phyloP scores from a whole-genome alignment of 2,329 filamentous ascomycete species.

The Trichoderma breve region DNA sequence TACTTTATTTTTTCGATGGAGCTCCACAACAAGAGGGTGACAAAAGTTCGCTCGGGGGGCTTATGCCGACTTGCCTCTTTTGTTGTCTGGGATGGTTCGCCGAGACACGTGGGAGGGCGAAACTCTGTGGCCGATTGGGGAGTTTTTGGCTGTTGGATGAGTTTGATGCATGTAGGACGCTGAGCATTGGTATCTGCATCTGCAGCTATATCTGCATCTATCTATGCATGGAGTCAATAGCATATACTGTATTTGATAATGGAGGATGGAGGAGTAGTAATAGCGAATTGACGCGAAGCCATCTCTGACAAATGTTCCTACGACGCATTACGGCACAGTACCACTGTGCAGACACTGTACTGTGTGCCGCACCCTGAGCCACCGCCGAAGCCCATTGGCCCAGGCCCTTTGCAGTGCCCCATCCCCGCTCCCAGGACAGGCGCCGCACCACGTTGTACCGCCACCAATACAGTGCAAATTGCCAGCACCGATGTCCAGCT shows the following conservation, averaged over 20 bases:
- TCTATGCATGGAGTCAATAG: neutral
- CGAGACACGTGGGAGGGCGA: neutral
- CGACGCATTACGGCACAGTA: neutral
- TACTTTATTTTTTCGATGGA: neutral
- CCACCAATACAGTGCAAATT: conserved; percentile 1
- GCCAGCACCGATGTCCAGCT: neutral
- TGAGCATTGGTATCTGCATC: neutral
- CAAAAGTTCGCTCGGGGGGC: neutral
- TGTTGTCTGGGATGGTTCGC: neutral
- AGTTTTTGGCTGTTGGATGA: neutral
- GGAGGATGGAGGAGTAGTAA: neutral
- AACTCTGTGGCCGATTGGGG: neutral
- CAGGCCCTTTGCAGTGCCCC: neutral
- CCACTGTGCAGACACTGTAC: neutral
- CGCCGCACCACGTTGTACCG: neutral
- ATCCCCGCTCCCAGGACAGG: neutral
- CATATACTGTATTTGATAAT: neutral
- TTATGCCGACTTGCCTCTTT: conserved; percentile 3
- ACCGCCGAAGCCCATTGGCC: neutral
- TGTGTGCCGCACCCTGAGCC: neutral
- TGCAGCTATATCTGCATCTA: neutral
- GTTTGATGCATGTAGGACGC: neutral
- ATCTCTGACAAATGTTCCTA: neutral
- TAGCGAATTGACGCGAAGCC: neutral
- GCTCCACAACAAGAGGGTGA: neutral